Conservation (phyloP, 495 filamentous ascomycete species). For the Parmelia sp. region DNA sequence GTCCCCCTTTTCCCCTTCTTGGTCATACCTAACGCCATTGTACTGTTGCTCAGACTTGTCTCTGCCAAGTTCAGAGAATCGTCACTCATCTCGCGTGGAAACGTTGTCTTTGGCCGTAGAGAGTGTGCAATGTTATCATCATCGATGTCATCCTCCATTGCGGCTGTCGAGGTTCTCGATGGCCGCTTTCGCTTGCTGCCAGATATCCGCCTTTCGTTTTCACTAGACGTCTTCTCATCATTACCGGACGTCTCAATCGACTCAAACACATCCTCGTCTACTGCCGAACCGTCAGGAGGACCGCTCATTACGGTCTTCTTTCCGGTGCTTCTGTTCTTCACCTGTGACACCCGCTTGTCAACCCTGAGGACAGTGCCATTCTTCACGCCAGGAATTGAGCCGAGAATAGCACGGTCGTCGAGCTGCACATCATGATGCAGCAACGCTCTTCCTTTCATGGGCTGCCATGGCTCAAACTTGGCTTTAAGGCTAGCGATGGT, state of each 20-base stretch:
- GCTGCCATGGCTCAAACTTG: slow-evolving; percentile 3
- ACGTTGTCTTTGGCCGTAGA: neutral
- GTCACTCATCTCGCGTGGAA: neutral
- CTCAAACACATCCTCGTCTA: neutral
- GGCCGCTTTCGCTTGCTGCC: neutral
- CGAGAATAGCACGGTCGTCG: neutral
- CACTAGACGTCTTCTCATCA: neutral
- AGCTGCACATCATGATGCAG: slow-evolving; percentile 4
- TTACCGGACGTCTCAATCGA: neutral
- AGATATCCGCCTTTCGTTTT: neutral
- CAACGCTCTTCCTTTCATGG: slow-evolving; percentile 1
- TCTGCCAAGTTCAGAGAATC: neutral
- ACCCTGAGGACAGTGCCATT: neutral
- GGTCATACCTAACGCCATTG: neutral
- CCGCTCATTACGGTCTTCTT: neutral
- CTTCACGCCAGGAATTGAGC: slow-evolving; percentile 1
- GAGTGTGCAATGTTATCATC: neutral
- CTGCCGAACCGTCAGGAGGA: neutral
- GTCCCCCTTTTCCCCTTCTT: neutral
- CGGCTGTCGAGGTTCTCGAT: neutral
- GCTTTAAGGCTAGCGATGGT: neutral
- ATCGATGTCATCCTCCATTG: neutral
- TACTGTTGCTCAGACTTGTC: neutral
- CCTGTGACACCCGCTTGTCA: neutral
- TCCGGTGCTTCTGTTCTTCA: neutral